These are phyloP conservation scores for Prototheca cutis DNA, from an alignment of 163 green algal species.

Conservation along the genomic window DNA sequence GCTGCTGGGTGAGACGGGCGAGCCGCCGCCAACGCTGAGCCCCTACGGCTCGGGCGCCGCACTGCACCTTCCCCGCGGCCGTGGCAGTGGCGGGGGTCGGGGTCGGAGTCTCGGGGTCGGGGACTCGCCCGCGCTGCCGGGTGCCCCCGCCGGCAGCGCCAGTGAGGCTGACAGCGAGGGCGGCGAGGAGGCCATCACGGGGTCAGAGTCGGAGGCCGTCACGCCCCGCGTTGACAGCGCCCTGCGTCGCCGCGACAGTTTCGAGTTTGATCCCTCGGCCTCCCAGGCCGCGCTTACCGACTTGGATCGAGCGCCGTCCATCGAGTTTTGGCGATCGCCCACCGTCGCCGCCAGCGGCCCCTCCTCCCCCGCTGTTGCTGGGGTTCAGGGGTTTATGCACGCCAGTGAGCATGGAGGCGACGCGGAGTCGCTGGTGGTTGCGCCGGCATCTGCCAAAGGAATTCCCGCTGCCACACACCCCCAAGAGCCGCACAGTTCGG, in stretches of 20 bases:
- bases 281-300: background rate
- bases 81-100: background rate
- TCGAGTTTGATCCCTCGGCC: constrained; percentile 2
- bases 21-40: background rate
- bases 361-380: no score
- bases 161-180: no score
- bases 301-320: background rate
- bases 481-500: no score
- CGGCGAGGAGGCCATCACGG: background rate
- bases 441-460: no score
- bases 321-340: constrained; percentile 7
- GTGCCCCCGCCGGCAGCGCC: background rate
- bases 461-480: no score
- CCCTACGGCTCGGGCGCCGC: background rate
- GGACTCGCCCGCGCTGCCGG: background rate
- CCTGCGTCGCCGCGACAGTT: background rate
- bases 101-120: background rate
- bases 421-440: background rate
- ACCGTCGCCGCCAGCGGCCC: background rate
- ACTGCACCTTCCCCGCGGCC: background rate
- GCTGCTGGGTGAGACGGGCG: background rate
- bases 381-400: no score
- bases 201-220: background rate
- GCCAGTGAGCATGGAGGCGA: background rate
- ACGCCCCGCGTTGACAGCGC: background rate